Evolutionary conservation across 2,329 filamentous ascomycete species (phyloP), one percentile per base, ranked within the genome.

Genomic region (Paecilomyces formosus): DNA sequence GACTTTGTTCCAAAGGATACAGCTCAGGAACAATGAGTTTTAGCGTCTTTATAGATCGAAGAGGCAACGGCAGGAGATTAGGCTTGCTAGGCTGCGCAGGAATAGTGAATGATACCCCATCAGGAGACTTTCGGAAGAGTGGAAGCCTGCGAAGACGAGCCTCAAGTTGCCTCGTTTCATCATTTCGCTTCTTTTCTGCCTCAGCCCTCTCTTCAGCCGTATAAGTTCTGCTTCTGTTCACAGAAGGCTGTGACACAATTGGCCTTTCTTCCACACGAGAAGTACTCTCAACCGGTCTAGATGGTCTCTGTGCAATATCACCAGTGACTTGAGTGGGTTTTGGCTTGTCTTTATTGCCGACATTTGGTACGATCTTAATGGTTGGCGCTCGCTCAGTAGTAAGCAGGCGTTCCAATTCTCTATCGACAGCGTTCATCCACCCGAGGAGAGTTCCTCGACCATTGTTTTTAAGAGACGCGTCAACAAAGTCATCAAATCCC

Each of bases 121-220:
- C 88, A 30, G 81, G 77, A 1, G 86, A 87, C 62, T 87, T 88
- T 30, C 85, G 82, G 68, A 88, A 94, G 35, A 84, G 72, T 1
- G 85, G 80, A 55, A 88, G 70, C 63, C 87, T 81, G 15, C 87
- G 84, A 79, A 94, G 85, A 31, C 90, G 84, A 28, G 89, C 82
- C 74, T 92, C 88, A 0, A 94, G 80, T 67, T 92, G 89, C 39
- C 86, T 83, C 24, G 84, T 83, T 68, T 93, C 88, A 54, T 81
- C 77, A 21, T 85, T 83, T 60, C 89, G 79, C 57, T 82, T 82
- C 49, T 82, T 80, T 66, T 84, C 83, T 31, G 89, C 89, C 60
- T 82, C 78, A 3, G 76, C 75, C 58, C 84, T 85, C 68, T 91
- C 80, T 53, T 86, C 82, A 35, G 74, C 73, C 0, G 84, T 83